These are phyloP conservation scores for Sugiyamaella smithiae DNA, from an alignment of 805 yeast species.

Conservation along the genomic window DNA sequence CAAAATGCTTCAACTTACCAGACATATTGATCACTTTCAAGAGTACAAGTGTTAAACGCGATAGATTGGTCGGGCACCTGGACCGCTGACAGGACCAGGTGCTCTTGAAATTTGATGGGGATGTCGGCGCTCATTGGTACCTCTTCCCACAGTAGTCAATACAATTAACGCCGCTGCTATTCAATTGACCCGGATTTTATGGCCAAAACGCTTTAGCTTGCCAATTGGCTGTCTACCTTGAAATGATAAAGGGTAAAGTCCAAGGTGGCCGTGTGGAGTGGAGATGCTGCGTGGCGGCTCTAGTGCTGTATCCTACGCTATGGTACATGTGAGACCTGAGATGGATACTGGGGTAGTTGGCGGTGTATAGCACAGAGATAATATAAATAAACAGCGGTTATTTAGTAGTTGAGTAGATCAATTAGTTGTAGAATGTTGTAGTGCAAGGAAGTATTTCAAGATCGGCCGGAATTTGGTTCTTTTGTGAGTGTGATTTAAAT, in stretches of 20 bases:
- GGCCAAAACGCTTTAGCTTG: no score
- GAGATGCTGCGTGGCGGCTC: neutral
- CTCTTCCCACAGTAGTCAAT: neutral
- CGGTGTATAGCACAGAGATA: no score
- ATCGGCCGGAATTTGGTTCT: no score
- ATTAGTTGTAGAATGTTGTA: no score
- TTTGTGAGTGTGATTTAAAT: no score
- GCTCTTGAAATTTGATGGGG: conserved; percentile 96
- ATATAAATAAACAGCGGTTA: no score
- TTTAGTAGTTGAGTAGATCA: no score
- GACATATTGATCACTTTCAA: conserved; percentile 88
- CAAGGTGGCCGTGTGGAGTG: neutral
- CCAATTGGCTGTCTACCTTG: no score
- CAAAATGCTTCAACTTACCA: conserved; percentile 53
- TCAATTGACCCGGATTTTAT: conserved; percentile 1
- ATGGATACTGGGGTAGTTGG: no score
- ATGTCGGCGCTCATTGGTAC: conserved; percentile 31
- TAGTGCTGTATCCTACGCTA: neutral
- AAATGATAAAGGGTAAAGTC: conserved; percentile 1
- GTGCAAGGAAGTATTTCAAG: no score
- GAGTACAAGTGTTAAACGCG: conserved; percentile 90
- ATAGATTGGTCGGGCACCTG: conserved; percentile 83
- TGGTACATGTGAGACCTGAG: neutral
- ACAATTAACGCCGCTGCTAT: neutral
- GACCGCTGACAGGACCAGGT: conserved; percentile 79